These are phyloP conservation scores for Salix brachista DNA, from an alignment of 345 rosid species.

Conservation along the genomic window DNA sequence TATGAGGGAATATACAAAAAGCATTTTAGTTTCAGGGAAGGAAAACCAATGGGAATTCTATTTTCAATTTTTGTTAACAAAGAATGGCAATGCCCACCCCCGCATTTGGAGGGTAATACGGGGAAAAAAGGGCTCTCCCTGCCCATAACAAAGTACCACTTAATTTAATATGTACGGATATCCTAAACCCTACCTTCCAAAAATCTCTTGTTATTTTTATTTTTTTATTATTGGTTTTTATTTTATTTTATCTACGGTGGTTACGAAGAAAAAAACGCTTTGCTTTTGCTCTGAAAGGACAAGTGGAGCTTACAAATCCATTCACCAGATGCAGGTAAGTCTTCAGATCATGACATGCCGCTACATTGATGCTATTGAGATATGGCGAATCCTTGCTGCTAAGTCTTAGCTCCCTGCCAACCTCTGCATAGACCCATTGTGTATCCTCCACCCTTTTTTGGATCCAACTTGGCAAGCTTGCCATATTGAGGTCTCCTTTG, in stretches of 20 bases:
- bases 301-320: constrained; percentile 46
- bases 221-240: too few species aligned
- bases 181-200: not conserved
- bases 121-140: too few species aligned
- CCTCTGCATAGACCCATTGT: constrained; percentile 21
- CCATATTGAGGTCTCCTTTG: constrained; percentile 14
- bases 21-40: not conserved
- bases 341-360: constrained; percentile 24
- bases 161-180: not conserved
- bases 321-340: constrained; percentile 35
- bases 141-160: too few species aligned
- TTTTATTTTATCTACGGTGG: not conserved
- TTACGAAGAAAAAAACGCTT: constrained; percentile 12
- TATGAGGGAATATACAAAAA: not conserved
- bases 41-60: not conserved
- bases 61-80: not conserved
- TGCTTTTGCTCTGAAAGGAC: constrained; percentile 44
- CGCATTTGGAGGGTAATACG: too few species aligned
- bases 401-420: constrained; percentile 24
- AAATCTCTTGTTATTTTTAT: too few species aligned
- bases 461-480: constrained; percentile 20
- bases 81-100: not conserved
- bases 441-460: constrained; percentile 21
- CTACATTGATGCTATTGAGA: constrained; percentile 10
- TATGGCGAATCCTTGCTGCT: constrained; percentile 26